A percentile compares a stretch with the other conserved stretches of the same genome.
phyloP scores from a whole-genome alignment of 2,329 filamentous ascomycete genomes.

The Penicillium brasilianum region DNA sequence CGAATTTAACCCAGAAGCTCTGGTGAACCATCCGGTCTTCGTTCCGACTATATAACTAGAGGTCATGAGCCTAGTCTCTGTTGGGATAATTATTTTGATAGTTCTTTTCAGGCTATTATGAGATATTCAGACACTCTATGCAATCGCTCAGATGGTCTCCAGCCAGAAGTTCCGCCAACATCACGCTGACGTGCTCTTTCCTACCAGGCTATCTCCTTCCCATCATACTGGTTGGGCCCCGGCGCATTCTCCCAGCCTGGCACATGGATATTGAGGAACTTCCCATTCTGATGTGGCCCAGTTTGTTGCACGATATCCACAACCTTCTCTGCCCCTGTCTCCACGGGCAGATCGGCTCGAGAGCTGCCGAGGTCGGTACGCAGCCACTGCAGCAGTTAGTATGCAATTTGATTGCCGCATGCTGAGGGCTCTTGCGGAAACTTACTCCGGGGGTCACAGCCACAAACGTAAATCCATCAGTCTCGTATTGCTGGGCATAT shows the following conservation, averaged over 20 bases:
- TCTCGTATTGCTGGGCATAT: slow-evolving; percentile 34
- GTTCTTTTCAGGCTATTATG: neutral
- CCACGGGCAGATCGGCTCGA: slow-evolving; percentile 49
- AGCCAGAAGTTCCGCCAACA: neutral
- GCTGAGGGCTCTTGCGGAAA: neutral
- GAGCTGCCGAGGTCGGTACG: slow-evolving; percentile 51
- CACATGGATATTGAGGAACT: slow-evolving; percentile 53
- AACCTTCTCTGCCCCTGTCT: slow-evolving; percentile 45
- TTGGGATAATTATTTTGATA: neutral
- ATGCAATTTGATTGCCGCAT: neutral
- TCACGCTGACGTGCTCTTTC: neutral
- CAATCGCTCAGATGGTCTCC: neutral
- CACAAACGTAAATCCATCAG: slow-evolving; percentile 52
- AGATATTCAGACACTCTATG: neutral
- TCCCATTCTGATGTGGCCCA: slow-evolving; percentile 51
- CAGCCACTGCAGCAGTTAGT: slow-evolving; percentile 47
- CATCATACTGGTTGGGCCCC: slow-evolving; percentile 46
- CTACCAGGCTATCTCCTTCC: slow-evolving; percentile 42
- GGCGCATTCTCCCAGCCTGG: slow-evolving; percentile 44
- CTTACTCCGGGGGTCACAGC: slow-evolving; percentile 54
- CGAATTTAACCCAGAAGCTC: too few relatives aligned
- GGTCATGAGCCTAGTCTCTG: too few relatives aligned
- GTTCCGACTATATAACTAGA: too few relatives aligned
- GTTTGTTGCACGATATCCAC: slow-evolving; percentile 52
- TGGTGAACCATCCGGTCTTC: too few relatives aligned